Conservation (phyloP, 495 filamentous ascomycete species). For the Penicillium goetzii region DNA sequence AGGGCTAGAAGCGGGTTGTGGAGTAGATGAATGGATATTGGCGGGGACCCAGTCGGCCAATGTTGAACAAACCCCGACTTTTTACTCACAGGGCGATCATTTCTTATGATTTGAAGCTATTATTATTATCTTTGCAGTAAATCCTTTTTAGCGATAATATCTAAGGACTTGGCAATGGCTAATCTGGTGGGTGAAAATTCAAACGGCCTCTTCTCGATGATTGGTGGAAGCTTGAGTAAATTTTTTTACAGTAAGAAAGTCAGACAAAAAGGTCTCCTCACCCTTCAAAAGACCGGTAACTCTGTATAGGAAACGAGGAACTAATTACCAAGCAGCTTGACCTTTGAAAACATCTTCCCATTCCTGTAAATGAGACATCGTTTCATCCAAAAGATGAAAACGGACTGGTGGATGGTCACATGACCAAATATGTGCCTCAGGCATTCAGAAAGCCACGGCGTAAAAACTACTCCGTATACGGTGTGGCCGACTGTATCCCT, state of each 20-base stretch:
- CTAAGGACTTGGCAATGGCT: too few species aligned
- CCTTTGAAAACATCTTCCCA: not conserved
- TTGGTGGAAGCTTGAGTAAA: not conserved
- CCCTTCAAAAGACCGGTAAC: too few species aligned
- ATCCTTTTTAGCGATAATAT: not conserved
- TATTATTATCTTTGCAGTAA: not conserved
- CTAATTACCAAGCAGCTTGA: not conserved
- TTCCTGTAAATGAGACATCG: not conserved
- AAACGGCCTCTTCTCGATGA: too few species aligned
- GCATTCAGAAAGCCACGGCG: not conserved
- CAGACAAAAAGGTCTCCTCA: too few species aligned
- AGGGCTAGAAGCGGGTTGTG: conserved; percentile 1
- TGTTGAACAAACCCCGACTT: not conserved
- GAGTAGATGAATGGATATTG: not conserved
- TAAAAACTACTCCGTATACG: not conserved
- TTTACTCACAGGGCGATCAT: not conserved
- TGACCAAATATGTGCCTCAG: not conserved
- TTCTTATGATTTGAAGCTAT: not conserved
- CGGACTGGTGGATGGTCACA: not conserved
- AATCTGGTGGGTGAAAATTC: too few species aligned
- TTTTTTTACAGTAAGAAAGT: not conserved
- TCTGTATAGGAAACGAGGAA: not conserved
- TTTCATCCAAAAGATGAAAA: not conserved
- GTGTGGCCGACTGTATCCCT: not conserved
- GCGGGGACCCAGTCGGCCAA: not conserved